Base-by-base conservation (phyloP, 2,329 filamentous ascomycete species). In the Fusarium graminum region DNA sequence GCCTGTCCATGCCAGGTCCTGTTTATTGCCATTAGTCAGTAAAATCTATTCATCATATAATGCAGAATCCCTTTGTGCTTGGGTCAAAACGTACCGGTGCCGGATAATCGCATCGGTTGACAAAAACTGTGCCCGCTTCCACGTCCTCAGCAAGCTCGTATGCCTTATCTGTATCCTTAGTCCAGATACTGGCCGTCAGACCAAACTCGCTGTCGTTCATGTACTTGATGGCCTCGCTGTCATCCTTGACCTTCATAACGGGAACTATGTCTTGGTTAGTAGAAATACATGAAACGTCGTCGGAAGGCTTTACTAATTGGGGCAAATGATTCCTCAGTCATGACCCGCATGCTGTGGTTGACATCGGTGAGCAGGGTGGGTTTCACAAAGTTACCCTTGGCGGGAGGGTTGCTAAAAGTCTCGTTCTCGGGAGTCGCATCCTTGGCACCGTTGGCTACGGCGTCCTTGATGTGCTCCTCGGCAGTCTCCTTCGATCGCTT, bases 171-270 rank as follows among this genome's bases (percentile, higher is more conserved):
- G 89, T 87, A 74, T 98, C 93, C 78, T 95, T 96, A 58, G 93
- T 97, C 94, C 94, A 98, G 73, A 98, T 93, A 74, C 93, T 97
- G n/a, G 94, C 94, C 5, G 94, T 97, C 63, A 98, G 84, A 7
- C 94, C 94, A 75, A 97, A 97, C 68, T 97, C 90, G 80, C 92
- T 95, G 76, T 97, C 93, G 73, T 97, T 97, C 93, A 98, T 97
- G 49, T 94, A 80, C 69, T 83, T 81, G 63, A 97, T 81, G 3
- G 94, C 94, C 78, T 97, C 93, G 17, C 86, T 86, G 73, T 97
- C 94, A 69, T 83, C 83, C 74, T 88, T 87, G 63, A 97, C 94
- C 77, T 92, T 92, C 71, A 98, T 94, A 17, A 97, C 88, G 2
- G 94, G 94, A 40, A 68, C 65, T 68, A 22, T 10, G 19, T 39